Percentiles rank a stretch among this genome's conserved stretches.
These are phyloP conservation scores for Trichoderma sp. DNA, from an alignment of 2,329 filamentous ascomycete species.

Conservation along the genomic window DNA sequence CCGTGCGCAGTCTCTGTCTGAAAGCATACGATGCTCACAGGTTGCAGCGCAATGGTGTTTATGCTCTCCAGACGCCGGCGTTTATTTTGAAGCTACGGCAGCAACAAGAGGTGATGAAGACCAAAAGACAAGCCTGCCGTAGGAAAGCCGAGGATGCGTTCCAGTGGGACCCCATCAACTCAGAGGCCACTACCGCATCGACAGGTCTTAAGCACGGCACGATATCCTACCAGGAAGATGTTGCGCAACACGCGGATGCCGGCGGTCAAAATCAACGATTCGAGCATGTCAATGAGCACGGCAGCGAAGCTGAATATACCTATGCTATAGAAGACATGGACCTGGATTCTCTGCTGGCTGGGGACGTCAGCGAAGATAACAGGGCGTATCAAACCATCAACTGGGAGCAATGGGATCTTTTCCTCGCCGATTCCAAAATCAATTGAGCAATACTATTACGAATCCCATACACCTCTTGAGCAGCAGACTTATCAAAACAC, in stretches of 20 bases:
- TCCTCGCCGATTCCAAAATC: not conserved
- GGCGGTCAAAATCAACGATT: not conserved
- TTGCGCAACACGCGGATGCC: not conserved
- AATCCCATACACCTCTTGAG: not conserved
- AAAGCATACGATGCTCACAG: slow-evolving; percentile 3
- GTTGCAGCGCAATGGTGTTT: not conserved
- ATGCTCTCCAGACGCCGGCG: not conserved
- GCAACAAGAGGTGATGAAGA: not conserved
- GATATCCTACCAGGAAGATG: not conserved
- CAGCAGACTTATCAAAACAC: not conserved
- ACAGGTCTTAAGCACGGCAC: not conserved
- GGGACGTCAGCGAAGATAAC: not conserved
- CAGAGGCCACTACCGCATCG: not conserved
- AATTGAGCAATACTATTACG: not conserved
- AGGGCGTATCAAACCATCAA: not conserved
- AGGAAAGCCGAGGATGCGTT: not conserved
- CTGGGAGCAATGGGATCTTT: slow-evolving; percentile 8
- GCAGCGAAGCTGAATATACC: not conserved
- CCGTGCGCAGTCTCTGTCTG: slow-evolving; percentile 1
- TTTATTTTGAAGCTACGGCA: not conserved
- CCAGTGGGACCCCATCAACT: not conserved
- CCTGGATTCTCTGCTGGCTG: not conserved
- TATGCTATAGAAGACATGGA: not conserved
- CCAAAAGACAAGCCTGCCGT: not conserved
- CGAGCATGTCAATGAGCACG: not conserved